Base-by-base conservation (phyloP, 345 rosid genomes). In the Pugionium cornutum region DNA sequence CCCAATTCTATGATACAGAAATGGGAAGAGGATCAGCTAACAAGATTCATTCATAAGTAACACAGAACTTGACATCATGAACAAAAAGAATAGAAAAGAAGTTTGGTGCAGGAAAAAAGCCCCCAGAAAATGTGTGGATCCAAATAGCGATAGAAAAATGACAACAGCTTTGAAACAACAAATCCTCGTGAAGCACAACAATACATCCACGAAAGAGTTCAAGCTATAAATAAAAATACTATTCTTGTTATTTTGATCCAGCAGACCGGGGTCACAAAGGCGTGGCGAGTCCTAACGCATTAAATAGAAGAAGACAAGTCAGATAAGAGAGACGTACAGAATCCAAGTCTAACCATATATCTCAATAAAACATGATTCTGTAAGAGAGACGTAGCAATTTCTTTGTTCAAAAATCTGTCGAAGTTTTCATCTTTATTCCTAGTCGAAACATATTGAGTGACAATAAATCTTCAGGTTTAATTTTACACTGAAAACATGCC, bases 221-320 rank as follows among this genome's bases (percentile, higher is more conserved):
- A 18, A 18, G 0, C 18, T 18, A 18, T 18, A 18, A 18, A 18
- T 18, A 18, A 18, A 18, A 18, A 18, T 72, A 50, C 42, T 6
- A 49, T 4, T 34, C 5, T 40, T 66, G 66, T 66, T 66, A 69
- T 70, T 64, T 66, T 53, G 80, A 70, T 74, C 81, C 84, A 80
- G 82, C 82, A 72, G 62, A 58, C 40, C 44, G 40, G 69, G 65
- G 76, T 91, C 91, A 91, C 90, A 89, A 86, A n/a, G 92, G 86
- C 64, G 86, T 83, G 48, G 96, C 96, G 86, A 89, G 28, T 77
- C 95, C 96, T 85, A 88, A 79, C 45, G 54, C 79, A 82, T 49
- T 66, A 62, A 64, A 76, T 66, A 80, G 55, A 81, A 68, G 65
- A 78, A 42, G 43, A 72, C 35, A 69, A 66, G 72, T 73, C 76